These are phyloP conservation scores for Grifola frondosa DNA, from an alignment of 1,284 basidiomycete genomes.

Conservation along the genomic window DNA sequence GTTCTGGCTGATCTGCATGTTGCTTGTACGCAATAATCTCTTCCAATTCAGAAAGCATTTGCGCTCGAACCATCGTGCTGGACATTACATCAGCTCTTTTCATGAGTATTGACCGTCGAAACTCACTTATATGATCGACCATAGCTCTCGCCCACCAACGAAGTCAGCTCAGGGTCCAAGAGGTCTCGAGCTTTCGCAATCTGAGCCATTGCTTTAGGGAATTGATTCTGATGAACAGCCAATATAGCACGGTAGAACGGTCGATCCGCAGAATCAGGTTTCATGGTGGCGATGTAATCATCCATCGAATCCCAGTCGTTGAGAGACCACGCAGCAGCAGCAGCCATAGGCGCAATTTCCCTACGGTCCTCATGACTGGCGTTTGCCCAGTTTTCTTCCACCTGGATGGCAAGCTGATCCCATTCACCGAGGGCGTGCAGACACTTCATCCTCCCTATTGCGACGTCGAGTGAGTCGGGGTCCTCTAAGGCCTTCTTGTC, in stretches of 20 bases:
- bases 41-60: constrained; percentile 98
- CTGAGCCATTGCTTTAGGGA: constrained; percentile 85
- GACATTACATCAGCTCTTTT: constrained; percentile 7
- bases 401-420: constrained; percentile 87
- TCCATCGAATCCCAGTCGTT: constrained; percentile 99
- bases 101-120: too few species aligned
- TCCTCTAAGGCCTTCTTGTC: constrained; percentile 76
- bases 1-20: constrained; percentile 89
- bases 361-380: constrained; percentile 84
- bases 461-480: constrained; percentile 69
- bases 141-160: constrained; percentile 94
- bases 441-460: constrained; percentile 93
- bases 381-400: constrained; percentile 88
- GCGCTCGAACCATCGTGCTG: constrained; percentile 94
- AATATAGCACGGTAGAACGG: constrained; percentile 97
- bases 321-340: constrained; percentile 96
- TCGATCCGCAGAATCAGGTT: constrained; percentile 89
- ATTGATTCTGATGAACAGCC: constrained; percentile 95
- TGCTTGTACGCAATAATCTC: constrained; percentile 98
- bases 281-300: constrained; percentile 94
- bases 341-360: constrained; percentile 94
- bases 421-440: constrained; percentile 98
- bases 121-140: constrained; percentile 92
- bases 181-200: constrained; percentile 95
- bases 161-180: constrained; percentile 89